Conservation (phyloP, 164 flowering plant genomes). For the Umbellularia californica region DNA sequence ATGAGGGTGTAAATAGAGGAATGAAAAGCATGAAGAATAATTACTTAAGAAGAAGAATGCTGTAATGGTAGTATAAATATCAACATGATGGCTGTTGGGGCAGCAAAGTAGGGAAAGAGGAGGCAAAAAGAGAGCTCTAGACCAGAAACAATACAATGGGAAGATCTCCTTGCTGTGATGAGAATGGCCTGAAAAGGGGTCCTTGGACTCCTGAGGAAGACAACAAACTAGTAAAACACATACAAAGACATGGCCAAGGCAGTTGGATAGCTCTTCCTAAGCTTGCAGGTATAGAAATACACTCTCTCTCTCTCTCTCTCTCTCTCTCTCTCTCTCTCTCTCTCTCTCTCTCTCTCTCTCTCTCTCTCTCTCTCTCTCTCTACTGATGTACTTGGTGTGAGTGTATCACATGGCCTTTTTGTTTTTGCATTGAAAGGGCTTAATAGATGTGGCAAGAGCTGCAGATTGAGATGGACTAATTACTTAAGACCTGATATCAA, state of each 20-base stretch:
- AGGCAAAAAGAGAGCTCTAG: too few relatives aligned
- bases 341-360: background rate
- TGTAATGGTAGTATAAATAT: too few relatives aligned
- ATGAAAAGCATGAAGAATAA: too few relatives aligned
- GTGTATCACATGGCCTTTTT: background rate
- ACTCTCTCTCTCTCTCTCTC: background rate
- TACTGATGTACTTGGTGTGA: background rate
- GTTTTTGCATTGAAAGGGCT: slow-evolving; percentile 34
- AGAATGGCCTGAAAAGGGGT: slow-evolving; percentile 59
- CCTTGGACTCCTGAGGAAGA: slow-evolving; percentile 73
- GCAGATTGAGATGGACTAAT: slow-evolving; percentile 69
- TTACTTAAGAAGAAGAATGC: too few relatives aligned
- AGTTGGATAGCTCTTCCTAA: slow-evolving; percentile 71
- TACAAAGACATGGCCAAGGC: slow-evolving; percentile 53
- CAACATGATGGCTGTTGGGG: too few relatives aligned
- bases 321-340: background rate
- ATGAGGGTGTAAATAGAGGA: too few relatives aligned
- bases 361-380: background rate
- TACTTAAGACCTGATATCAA: slow-evolving; percentile 70
- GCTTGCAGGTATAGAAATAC: slow-evolving; percentile 39
- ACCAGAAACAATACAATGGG: slow-evolving; percentile 28
- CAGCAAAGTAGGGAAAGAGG: too few relatives aligned
- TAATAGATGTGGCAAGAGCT: slow-evolving; percentile 74
- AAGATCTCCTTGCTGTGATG: slow-evolving; percentile 54
- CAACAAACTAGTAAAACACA: slow-evolving; percentile 43